Evolutionary conservation across 75 land plant species (phyloP).

Genomic region (Selaginella moellendorffii): DNA sequence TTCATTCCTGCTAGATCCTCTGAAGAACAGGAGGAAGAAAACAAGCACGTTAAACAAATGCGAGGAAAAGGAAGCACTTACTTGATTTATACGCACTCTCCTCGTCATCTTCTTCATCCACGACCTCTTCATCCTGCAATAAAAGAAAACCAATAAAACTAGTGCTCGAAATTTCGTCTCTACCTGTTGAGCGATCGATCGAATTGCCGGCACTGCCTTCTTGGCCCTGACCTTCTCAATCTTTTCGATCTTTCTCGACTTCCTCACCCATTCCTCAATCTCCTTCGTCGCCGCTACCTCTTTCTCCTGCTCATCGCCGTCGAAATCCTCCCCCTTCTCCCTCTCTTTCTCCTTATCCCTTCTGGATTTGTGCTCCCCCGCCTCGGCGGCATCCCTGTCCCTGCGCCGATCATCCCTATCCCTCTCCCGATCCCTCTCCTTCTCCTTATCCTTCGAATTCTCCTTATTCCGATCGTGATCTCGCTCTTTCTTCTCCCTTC

Average conservation of each 20-base stretch:
- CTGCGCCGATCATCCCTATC: constrained; percentile 1
- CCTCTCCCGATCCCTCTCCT: constrained; percentile 4
- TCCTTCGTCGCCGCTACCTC: not conserved
- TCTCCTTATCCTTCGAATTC: constrained; percentile 8
- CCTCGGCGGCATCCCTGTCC: constrained; percentile 14
- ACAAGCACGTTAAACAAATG: not conserved
- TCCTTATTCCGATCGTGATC: constrained; percentile 18
- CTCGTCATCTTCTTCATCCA: not conserved
- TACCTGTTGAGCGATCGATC: constrained; percentile 64
- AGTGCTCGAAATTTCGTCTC: not conserved
- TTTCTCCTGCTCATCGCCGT: not conserved
- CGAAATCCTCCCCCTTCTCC: not conserved
- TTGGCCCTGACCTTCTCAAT: constrained; percentile 40
- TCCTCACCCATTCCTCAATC: constrained; percentile 49
- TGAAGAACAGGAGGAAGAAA: constrained; percentile 13
- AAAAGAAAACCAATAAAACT: not conserved
- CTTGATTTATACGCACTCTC: not conserved
- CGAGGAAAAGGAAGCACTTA: not conserved
- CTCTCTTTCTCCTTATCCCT: not conserved
- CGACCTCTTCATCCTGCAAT: constrained; percentile 3
- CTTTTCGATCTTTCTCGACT: constrained; percentile 61
- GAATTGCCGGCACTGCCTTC: constrained; percentile 54
- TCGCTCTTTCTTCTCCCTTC: constrained; percentile 23
- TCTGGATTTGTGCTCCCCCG: not conserved
- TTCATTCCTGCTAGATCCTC: constrained; percentile 84